phyloP scores from a whole-genome alignment of 148 eudicot genomes.

The Agrostemma githago region DNA sequence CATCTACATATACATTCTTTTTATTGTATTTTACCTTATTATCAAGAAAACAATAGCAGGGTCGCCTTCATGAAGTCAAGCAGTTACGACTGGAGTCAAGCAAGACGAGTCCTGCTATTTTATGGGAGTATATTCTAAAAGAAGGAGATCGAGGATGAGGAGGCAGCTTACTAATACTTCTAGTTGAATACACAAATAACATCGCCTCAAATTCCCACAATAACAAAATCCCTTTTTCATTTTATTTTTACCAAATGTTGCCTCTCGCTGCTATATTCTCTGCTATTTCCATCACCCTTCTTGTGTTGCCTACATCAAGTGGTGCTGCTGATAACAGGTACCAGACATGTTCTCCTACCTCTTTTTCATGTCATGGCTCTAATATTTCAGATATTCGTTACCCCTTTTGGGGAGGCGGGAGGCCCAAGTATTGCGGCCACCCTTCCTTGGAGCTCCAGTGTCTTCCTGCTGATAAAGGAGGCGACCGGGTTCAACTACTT shows the following conservation, averaged over 20 bases:
- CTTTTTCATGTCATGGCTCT: constrained; percentile 16
- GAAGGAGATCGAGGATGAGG: no score
- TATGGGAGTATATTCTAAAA: no score
- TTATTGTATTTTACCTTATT: no score
- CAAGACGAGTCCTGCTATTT: no score
- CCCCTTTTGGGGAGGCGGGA: constrained; percentile 25
- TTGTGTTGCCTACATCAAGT: background rate
- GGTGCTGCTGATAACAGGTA: background rate
- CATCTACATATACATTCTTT: no score
- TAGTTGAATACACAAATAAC: no score
- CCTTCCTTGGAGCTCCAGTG: constrained; percentile 21
- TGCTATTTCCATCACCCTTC: background rate
- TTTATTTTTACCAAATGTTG: background rate
- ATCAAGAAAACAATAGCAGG: no score
- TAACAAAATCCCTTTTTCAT: no score
- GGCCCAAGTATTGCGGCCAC: constrained; percentile 19
- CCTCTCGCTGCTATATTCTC: background rate
- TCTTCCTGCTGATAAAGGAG: background rate
- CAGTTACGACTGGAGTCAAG: no score
- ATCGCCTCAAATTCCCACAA: no score
- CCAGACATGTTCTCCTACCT: background rate
- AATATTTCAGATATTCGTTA: constrained; percentile 12
- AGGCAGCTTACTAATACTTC: no score
- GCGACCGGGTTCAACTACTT: background rate
- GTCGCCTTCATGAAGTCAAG: no score